Evolutionary conservation across 164 flowering plant species (phyloP).

Genomic region (Brasenia schreberi): DNA sequence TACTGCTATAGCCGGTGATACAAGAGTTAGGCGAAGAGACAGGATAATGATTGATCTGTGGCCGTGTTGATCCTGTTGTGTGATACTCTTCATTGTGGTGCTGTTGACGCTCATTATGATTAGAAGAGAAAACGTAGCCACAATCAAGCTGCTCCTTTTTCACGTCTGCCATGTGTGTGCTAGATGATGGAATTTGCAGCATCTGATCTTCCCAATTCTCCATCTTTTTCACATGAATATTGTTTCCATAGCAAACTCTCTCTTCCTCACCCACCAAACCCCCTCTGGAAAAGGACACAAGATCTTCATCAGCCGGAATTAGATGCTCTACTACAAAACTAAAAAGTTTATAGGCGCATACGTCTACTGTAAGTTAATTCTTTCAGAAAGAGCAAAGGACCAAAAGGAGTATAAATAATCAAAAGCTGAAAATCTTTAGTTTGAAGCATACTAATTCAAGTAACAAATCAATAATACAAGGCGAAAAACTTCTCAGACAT

Average conservation of each 20-base stretch:
- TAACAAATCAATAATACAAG: too few relatives aligned
- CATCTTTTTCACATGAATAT: constrained; percentile 30
- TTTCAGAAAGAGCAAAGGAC: too few relatives aligned
- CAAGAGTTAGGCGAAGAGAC: constrained; percentile 54
- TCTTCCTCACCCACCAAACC: constrained; percentile 51
- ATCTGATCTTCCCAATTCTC: constrained; percentile 59
- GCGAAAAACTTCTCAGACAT: not conserved
- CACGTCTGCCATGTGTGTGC: constrained; percentile 23
- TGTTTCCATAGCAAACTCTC: constrained; percentile 14
- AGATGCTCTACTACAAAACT: not conserved
- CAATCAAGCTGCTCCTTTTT: constrained; percentile 41
- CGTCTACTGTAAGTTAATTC: too few relatives aligned
- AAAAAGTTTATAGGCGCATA: constrained; percentile 2
- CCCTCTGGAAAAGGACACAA: constrained; percentile 25
- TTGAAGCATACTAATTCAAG: too few relatives aligned
- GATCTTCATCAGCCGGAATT: not conserved
- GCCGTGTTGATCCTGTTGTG: constrained; percentile 25
- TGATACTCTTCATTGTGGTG: constrained; percentile 24
- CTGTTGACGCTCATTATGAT: constrained; percentile 1
- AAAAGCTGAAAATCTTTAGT: too few relatives aligned
- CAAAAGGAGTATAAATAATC: too few relatives aligned
- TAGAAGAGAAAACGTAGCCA: constrained; percentile 19
- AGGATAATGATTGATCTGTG: constrained; percentile 21
- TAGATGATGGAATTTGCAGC: constrained; percentile 17
- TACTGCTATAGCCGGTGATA: constrained; percentile 45